phyloP scores from a whole-genome alignment of 495 filamentous ascomycete species.

The Aspergillus wentii region DNA sequence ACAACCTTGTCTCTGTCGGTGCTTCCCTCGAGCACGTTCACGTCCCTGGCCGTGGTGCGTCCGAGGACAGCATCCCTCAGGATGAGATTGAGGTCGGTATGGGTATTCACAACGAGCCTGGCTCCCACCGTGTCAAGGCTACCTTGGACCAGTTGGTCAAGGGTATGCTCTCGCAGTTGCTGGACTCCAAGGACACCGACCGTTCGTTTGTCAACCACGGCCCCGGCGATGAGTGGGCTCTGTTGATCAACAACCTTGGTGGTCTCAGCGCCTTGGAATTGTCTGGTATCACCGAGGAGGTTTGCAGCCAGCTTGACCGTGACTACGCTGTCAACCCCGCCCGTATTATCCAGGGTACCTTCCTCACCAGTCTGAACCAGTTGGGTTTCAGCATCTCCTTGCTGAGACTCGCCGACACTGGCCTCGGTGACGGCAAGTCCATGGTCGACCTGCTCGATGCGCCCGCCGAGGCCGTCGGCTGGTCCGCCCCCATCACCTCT shows the following conservation, averaged over 20 bases:
- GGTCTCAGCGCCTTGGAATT: conserved; percentile 85
- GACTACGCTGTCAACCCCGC: conserved; percentile 69
- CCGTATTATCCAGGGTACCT: conserved; percentile 53
- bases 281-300: conserved; percentile 83
- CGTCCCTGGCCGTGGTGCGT: conserved; percentile 68
- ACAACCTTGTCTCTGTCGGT: conserved; percentile 82
- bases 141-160: conserved; percentile 66
- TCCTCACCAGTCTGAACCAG: conserved; percentile 86
- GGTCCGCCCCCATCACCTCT: conserved; percentile 64
- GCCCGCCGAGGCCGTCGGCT: conserved; percentile 78
- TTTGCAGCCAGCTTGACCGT: conserved; percentile 68
- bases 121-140: conserved; percentile 65
- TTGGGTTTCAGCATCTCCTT: conserved; percentile 87
- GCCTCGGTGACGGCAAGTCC: conserved; percentile 66
- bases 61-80: conserved; percentile 51
- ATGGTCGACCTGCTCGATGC: conserved; percentile 87
- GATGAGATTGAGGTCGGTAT: conserved; percentile 92
- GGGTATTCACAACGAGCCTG: conserved; percentile 97
- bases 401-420: conserved; percentile 75
- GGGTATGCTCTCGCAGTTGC: conserved; percentile 75
- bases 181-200: conserved; percentile 75
- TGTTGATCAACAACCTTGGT: conserved; percentile 93
- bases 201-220: conserved; percentile 71
- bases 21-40: conserved; percentile 86
- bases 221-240: conserved; percentile 56